These are phyloP conservation scores for Xylariaceae sp. DNA, from an alignment of 2,329 filamentous ascomycete genomes.

Conservation along the genomic window DNA sequence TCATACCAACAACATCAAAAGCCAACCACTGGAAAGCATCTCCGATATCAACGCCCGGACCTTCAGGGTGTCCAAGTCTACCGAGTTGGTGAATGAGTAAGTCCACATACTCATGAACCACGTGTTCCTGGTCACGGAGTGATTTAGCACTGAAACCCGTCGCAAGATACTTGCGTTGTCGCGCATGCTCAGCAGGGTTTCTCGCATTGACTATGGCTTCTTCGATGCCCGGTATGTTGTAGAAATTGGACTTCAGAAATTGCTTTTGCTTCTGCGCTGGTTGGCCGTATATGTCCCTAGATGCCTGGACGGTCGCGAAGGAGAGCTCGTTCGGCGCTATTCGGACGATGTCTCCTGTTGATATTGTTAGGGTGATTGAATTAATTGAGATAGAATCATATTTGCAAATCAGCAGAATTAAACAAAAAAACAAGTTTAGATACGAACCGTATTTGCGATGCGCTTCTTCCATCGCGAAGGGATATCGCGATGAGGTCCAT, in stretches of 20 bases:
- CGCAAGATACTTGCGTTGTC: constrained; percentile 10
- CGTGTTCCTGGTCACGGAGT: constrained; percentile 16
- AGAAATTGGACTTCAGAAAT: constrained; percentile 12
- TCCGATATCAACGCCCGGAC: constrained; percentile 3
- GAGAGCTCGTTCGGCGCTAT: constrained; percentile 36
- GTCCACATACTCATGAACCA: constrained; percentile 19
- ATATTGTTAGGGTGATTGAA: constrained; percentile 2
- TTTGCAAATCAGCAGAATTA: too few relatives aligned
- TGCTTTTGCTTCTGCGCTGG: constrained; percentile 8
- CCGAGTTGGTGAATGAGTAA: constrained; percentile 16
- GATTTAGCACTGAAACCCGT: constrained; percentile 18
- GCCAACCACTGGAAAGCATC: constrained; percentile 3
- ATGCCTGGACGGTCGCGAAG: constrained; percentile 31
- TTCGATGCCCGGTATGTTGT: constrained; percentile 4
- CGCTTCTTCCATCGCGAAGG: neutral
- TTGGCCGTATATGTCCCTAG: constrained; percentile 36
- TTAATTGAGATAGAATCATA: neutral
- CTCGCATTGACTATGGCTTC: constrained; percentile 6
- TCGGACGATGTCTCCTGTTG: constrained; percentile 23
- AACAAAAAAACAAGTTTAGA: too few relatives aligned
- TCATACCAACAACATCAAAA: too few relatives aligned
- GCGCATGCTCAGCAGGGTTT: constrained; percentile 15
- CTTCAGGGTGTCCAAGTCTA: neutral
- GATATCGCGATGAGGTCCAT: neutral
- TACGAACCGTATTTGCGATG: constrained; percentile 1